Evolutionary conservation across 2,329 filamentous ascomycete species (phyloP), one percentile per base, ranked within the genome.

Genomic region (Aspergillus eucalypticola): DNA sequence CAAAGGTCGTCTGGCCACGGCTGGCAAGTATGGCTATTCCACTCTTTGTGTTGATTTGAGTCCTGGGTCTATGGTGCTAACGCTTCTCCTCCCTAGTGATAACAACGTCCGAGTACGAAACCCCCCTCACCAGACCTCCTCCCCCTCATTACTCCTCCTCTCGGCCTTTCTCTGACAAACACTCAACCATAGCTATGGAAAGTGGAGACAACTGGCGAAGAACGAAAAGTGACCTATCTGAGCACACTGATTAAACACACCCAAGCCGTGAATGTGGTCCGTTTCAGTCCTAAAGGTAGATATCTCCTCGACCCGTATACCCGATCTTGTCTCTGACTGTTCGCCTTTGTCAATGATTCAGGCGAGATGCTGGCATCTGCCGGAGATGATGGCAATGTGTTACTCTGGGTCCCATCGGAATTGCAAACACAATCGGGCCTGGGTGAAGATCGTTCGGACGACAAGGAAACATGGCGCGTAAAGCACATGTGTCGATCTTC

Each of bases 401-500:
- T 99, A 60, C 85, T 97, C 62, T 99, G 95, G 95, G 91, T 96
- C 42, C 93, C 92, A 10, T 90, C 92, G 66, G 93, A 96, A 71
- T 84, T 84, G 59, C 85, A 89, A 63, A 83, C 86, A 61, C 83
- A 86, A 58, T 80, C 80, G 56, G 80, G 83, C 49, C 91, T 96
- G 72, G 93, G 93, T 64, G 90, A 93, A 70, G 92, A 97, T 69
- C 87, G 86, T 52, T 84, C 89, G 58, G 95, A 97, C 69, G 95
- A 99, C 75, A 96, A 96, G 77, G 95, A 99, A 78, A 91, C 91
- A 67, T 99, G 95, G 95, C 85, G 94, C 63, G 90, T 94, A 64
- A 98, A 96, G 79, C 92, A 96, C 75, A 98, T 98, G 95, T 98
- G 93, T 77, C 88, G 95, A 63, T 96, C 93, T 49, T 91, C 90